Conservation (phyloP, 805 yeast species). For the Candida alai region DNA sequence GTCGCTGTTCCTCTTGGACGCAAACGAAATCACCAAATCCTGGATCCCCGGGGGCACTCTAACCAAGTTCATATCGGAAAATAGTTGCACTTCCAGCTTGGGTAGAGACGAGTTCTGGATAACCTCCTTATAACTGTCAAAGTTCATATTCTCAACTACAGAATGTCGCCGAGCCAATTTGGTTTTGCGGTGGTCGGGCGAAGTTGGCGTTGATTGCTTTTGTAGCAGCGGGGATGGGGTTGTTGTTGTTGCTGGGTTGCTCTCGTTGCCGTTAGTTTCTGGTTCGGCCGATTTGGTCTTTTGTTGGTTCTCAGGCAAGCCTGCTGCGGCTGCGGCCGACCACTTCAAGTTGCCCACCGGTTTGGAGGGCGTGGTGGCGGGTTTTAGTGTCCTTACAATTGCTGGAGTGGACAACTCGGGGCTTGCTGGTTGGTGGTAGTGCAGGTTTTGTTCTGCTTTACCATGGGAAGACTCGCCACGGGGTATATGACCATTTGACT, state of each 20-base stretch:
- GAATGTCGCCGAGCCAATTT: background rate
- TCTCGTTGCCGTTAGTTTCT: slow-evolving; percentile 1
- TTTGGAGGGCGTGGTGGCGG: slow-evolving; percentile 52
- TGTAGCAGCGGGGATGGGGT: background rate
- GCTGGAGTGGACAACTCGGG: slow-evolving; percentile 36
- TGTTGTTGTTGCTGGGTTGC: slow-evolving; percentile 2
- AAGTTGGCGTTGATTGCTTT: background rate
- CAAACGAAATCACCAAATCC: slow-evolving; percentile 35
- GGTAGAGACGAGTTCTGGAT: slow-evolving; percentile 29
- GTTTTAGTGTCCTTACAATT: slow-evolving; percentile 44
- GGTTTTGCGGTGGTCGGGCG: slow-evolving; percentile 1
- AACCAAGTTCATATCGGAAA: slow-evolving; percentile 31
- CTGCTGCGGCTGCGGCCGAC: slow-evolving; percentile 50
- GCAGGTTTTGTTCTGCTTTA: slow-evolving; percentile 2
- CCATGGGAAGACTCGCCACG: too few relatives aligned
- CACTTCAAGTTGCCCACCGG: slow-evolving; percentile 55
- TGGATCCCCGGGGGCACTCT: slow-evolving; percentile 42
- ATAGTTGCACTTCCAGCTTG: slow-evolving; percentile 28
- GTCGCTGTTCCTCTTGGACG: slow-evolving; percentile 28
- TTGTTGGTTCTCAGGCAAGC: slow-evolving; percentile 5
- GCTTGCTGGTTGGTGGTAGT: slow-evolving; percentile 11
- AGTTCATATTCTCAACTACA: slow-evolving; percentile 4
- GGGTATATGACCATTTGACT: slow-evolving; percentile 6
- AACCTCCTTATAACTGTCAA: slow-evolving; percentile 19
- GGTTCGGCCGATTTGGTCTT: slow-evolving; percentile 7